phyloP scores from a whole-genome alignment of 768 basidiomycete genomes.

The Lactarius sanguifluus region DNA sequence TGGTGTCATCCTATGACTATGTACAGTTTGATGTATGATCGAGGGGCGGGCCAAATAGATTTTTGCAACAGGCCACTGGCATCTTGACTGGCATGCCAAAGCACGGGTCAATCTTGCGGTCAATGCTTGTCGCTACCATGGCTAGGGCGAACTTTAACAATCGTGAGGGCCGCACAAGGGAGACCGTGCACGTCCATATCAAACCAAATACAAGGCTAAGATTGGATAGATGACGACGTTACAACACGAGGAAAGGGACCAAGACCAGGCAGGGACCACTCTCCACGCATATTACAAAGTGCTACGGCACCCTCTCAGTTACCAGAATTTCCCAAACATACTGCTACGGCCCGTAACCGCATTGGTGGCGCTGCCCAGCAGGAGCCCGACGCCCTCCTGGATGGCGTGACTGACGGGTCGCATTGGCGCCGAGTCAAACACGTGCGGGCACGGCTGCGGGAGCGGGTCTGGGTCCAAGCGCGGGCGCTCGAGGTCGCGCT shows the following conservation, averaged over 20 bases:
- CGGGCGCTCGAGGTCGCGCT: slow-evolving; percentile 64
- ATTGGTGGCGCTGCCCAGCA: slow-evolving; percentile 45
- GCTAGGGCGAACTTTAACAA: no score
- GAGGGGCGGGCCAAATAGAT: no score
- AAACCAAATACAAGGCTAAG: background rate
- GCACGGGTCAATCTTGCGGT: no score
- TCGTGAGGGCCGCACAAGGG: no score
- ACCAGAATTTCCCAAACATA: slow-evolving; percentile 67
- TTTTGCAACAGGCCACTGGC: no score
- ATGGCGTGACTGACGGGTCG: slow-evolving; percentile 72
- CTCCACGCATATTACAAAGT: background rate
- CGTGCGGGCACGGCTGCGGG: slow-evolving; percentile 77
- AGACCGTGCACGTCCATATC: background rate
- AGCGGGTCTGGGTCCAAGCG: slow-evolving; percentile 49
- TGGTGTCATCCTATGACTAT: no score
- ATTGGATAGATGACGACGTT: background rate
- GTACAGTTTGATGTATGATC: no score
- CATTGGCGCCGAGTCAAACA: slow-evolving; percentile 74
- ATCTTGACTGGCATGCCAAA: no score
- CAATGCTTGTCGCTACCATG: no score
- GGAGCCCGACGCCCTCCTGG: slow-evolving; percentile 66
- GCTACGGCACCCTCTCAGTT: background rate
- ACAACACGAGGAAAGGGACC: background rate
- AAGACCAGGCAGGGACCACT: background rate
- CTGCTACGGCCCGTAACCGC: slow-evolving; percentile 40